Conservation (phyloP, 1,139 yeast species). For the Blastobotrys buckinghamii region DNA sequence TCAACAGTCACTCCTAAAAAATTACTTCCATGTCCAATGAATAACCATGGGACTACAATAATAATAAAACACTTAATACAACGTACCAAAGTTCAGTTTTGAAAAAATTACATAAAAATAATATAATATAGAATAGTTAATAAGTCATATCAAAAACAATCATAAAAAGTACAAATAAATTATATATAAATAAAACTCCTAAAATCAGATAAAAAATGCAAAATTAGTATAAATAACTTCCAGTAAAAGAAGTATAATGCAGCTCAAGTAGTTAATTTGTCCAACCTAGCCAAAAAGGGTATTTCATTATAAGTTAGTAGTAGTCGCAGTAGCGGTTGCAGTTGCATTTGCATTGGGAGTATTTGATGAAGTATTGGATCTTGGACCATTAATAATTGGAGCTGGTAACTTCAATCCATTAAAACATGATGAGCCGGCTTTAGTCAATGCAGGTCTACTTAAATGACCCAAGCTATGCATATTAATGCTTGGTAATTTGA, state of each 20-base stretch:
- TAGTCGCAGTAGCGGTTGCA: not conserved
- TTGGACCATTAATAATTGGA: constrained; percentile 17
- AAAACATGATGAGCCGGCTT: constrained; percentile 16
- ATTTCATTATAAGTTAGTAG: no score
- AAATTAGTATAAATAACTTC: not conserved
- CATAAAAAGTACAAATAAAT: not conserved
- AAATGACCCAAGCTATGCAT: not conserved
- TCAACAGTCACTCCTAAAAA: no score
- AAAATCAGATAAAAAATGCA: not conserved
- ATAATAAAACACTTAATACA: no score
- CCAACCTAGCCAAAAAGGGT: no score
- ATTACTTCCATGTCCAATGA: no score
- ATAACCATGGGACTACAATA: no score
- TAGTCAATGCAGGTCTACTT: constrained; percentile 3
- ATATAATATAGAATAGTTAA: not conserved
- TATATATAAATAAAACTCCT: not conserved
- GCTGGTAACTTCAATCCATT: constrained; percentile 23
- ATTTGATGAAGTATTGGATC: not conserved
- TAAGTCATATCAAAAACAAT: not conserved
- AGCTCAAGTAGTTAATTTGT: no score
- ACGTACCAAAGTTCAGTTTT: no score
- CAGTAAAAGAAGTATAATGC: no score
- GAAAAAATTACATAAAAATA: not conserved
- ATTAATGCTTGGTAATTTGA: not conserved
- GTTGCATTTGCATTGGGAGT: not conserved